A percentile compares a stretch with the other conserved stretches of the same genome.
Conservation (phyloP, 164 flowering plant species). For the Aristolochia contorta region DNA sequence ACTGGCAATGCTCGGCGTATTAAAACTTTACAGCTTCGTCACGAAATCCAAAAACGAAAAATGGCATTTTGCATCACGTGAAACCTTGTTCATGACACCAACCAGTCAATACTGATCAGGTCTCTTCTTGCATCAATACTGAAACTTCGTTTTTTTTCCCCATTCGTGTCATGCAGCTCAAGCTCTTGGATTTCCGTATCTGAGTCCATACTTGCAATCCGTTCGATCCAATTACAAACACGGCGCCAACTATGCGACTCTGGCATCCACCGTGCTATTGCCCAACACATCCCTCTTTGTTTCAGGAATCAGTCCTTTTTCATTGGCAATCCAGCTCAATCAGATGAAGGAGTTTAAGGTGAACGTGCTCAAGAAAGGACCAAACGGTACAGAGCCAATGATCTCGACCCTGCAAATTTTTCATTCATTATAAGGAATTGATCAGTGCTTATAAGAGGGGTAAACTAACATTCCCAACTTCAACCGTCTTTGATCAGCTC, state of each 20-base stretch:
- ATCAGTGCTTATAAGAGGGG: too few species aligned
- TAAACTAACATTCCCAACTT: not conserved
- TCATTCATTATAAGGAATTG: not conserved
- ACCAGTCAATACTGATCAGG: too few species aligned
- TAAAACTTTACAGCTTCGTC: too few species aligned
- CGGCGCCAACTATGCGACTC: constrained; percentile 84
- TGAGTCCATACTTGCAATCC: constrained; percentile 79
- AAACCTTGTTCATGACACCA: too few species aligned
- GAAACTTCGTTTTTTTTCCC: too few species aligned
- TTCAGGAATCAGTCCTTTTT: constrained; percentile 78
- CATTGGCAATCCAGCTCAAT: constrained; percentile 79
- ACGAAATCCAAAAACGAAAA: too few species aligned
- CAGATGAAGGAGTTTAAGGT: constrained; percentile 78
- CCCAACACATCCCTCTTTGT: constrained; percentile 82
- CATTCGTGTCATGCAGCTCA: constrained; percentile 42
- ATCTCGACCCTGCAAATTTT: not conserved
- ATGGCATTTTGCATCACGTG: too few species aligned
- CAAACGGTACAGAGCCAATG: constrained; percentile 11
- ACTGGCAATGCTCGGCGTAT: too few species aligned
- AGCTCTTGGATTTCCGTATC: constrained; percentile 63
- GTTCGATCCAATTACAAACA: constrained; percentile 69
- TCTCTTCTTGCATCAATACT: too few species aligned
- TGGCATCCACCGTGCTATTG: constrained; percentile 75
- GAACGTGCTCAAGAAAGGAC: constrained; percentile 29
- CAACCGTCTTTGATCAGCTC: not conserved